These are phyloP conservation scores for Colletotrichum cordylinicola DNA, from an alignment of 2,329 filamentous ascomycete species.

Conservation along the genomic window DNA sequence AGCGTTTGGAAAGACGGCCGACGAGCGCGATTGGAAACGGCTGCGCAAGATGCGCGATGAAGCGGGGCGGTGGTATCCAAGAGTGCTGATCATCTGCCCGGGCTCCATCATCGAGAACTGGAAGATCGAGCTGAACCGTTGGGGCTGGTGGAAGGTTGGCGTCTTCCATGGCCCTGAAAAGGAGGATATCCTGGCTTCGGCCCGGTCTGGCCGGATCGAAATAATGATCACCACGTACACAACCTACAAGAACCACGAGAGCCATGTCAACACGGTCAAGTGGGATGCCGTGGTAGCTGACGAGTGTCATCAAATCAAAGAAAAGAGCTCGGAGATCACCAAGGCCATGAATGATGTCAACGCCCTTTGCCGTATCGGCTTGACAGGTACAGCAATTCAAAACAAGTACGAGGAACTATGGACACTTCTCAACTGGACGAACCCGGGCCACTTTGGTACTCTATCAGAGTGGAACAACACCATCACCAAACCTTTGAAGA, in stretches of 20 bases:
- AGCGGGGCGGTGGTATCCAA: slow-evolving; percentile 77
- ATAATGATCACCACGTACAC: slow-evolving; percentile 94
- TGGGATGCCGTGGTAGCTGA: slow-evolving; percentile 97
- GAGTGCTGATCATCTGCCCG: slow-evolving; percentile 85
- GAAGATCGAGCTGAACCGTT: slow-evolving; percentile 83
- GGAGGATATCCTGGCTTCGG: slow-evolving; percentile 74
- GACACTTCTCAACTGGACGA: slow-evolving; percentile 96
- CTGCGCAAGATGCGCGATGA: slow-evolving; percentile 83
- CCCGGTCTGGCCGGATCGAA: slow-evolving; percentile 78
- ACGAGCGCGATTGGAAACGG: slow-evolving; percentile 82
- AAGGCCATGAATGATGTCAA: slow-evolving; percentile 91
- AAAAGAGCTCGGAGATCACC: slow-evolving; percentile 76
- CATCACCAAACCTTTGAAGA: slow-evolving; percentile 79
- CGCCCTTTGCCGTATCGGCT: slow-evolving; percentile 86
- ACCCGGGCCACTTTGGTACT: slow-evolving; percentile 74
- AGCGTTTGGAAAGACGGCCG: slow-evolving; percentile 93
- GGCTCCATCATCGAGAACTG: slow-evolving; percentile 90
- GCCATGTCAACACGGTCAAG: slow-evolving; percentile 78
- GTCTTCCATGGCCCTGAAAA: slow-evolving; percentile 76
- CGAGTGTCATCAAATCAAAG: slow-evolving; percentile 91
- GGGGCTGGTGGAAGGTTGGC: slow-evolving; percentile 96
- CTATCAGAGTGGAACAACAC: slow-evolving; percentile 77
- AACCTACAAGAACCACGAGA: slow-evolving; percentile 82
- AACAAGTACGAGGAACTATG: slow-evolving; percentile 98
- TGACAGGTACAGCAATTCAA: slow-evolving; percentile 96